These are phyloP conservation scores for Mycosphaerelloides madeirae DNA, from an alignment of 2,329 filamentous ascomycete species.

Conservation along the genomic window DNA sequence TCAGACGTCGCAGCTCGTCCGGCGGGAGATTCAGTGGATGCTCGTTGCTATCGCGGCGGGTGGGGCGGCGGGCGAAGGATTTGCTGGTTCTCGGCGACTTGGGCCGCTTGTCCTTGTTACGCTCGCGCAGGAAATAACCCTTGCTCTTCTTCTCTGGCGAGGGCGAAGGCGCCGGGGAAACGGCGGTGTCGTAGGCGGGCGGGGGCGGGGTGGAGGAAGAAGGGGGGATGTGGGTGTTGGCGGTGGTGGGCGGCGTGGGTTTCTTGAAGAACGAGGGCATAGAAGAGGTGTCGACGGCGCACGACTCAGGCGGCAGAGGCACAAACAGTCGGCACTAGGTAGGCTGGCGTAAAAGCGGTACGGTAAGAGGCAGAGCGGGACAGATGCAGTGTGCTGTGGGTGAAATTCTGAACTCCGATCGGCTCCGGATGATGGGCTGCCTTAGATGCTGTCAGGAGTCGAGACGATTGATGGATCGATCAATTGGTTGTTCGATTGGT, in stretches of 20 bases:
- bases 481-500: too few relatives aligned
- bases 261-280: too few relatives aligned
- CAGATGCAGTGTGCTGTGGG: too few relatives aligned
- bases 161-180: constrained; percentile 6
- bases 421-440: too few relatives aligned
- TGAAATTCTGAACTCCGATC: too few relatives aligned
- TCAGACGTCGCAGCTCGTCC: constrained; percentile 76
- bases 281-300: too few relatives aligned
- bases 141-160: constrained; percentile 21
- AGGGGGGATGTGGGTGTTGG: too few relatives aligned
- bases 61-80: constrained; percentile 20
- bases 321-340: background rate
- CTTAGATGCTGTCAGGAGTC: too few relatives aligned
- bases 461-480: too few relatives aligned
- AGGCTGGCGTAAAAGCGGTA: background rate
- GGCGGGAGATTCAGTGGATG: constrained; percentile 82
- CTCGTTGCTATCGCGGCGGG: constrained; percentile 48
- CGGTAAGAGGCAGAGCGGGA: too few relatives aligned
- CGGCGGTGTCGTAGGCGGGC: background rate
- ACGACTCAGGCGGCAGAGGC: background rate
- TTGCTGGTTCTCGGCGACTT: constrained; percentile 22
- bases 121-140: constrained; percentile 23
- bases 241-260: too few relatives aligned
- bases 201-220: constrained; percentile 3
- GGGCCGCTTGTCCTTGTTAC: constrained; percentile 21